Evolutionary conservation across 192 early-diverging fungal genomes (phyloP).

Genomic region (Podila horticola): DNA sequence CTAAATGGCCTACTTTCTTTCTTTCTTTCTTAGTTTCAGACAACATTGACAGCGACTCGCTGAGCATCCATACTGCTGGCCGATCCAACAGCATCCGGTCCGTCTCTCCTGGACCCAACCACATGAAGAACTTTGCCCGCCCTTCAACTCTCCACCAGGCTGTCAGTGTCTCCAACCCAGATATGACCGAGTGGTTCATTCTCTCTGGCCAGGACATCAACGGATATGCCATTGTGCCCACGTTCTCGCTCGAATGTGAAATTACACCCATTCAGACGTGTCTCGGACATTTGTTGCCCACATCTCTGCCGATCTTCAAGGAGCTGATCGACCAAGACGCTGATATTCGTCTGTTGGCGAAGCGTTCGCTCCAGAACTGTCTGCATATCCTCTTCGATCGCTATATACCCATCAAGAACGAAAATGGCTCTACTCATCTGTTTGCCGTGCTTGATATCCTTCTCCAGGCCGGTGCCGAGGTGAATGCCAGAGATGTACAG

Average conservation of each 20-base stretch:
- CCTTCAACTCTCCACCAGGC: conserved; percentile 44
- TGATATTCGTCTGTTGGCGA: conserved; percentile 17
- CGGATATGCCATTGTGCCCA: conserved; percentile 45
- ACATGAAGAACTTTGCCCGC: conserved; percentile 9
- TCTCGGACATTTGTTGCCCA: conserved; percentile 39
- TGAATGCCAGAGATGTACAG: conserved; percentile 40
- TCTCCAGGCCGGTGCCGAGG: conserved; percentile 18
- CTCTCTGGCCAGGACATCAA: conserved; percentile 50
- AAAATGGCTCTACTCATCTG: conserved; percentile 36
- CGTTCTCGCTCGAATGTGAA: conserved; percentile 47
- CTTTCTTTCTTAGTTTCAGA: conserved; percentile 31
- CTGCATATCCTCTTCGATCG: conserved; percentile 47
- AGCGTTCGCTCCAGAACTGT: conserved; percentile 38
- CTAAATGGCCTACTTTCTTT: neutral
- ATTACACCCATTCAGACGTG: conserved; percentile 43
- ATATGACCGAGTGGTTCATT: conserved; percentile 52
- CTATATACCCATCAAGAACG: conserved; percentile 48
- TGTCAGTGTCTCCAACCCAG: conserved; percentile 47
- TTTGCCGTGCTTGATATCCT: conserved; percentile 31
- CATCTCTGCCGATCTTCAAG: conserved; percentile 38
- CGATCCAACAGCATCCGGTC: conserved; percentile 43
- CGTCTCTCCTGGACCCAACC: conserved; percentile 19
- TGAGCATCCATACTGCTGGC: conserved; percentile 24
- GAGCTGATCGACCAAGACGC: conserved; percentile 44
- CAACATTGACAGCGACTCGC: conserved; percentile 40